Evolutionary conservation across 805 yeast species (phyloP).

Genomic region (Wickerhamiella spandovensis): DNA sequence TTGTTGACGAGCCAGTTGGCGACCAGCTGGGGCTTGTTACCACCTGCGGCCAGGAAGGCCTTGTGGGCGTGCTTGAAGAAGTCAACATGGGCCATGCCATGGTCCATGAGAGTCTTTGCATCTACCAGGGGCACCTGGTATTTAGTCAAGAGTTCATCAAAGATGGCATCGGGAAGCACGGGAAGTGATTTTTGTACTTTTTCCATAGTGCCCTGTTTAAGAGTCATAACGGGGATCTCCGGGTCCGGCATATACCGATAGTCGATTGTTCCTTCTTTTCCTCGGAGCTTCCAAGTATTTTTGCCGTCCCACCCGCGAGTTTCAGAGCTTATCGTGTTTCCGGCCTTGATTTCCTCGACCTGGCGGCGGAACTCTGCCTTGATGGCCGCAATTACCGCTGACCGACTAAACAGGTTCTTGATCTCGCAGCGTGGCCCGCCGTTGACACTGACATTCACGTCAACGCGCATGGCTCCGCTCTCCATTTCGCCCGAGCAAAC

Average conservation of each 20-base stretch:
- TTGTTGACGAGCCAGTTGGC: conserved; percentile 80
- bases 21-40: conserved; percentile 29
- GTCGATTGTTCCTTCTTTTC: conserved; percentile 72
- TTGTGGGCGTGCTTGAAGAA: conserved; percentile 30
- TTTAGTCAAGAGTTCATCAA: conserved; percentile 34
- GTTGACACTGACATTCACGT: conserved; percentile 72
- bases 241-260: conserved; percentile 93
- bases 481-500: conserved; percentile 87
- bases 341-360: conserved; percentile 31
- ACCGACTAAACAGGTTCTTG: conserved; percentile 75
- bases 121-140: conserved; percentile 54
- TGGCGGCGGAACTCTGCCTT: conserved; percentile 63
- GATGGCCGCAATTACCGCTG: conserved; percentile 68
- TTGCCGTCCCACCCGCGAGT: conserved; percentile 90
- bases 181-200: conserved; percentile 4
- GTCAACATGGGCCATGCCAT: conserved; percentile 26
- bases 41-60: conserved; percentile 14
- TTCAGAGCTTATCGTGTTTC: conserved; percentile 34
- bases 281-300: conserved; percentile 51
- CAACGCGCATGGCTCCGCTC: conserved; percentile 89
- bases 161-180: conserved; percentile 47
- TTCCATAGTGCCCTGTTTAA: conserved; percentile 24
- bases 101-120: conserved; percentile 51
- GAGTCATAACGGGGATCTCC: conserved; percentile 51
- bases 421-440: conserved; percentile 65